Percentiles rank a stretch among this genome's conserved stretches.
Conservation (phyloP, 495 filamentous ascomycete genomes). For the Xylaria castorea region DNA sequence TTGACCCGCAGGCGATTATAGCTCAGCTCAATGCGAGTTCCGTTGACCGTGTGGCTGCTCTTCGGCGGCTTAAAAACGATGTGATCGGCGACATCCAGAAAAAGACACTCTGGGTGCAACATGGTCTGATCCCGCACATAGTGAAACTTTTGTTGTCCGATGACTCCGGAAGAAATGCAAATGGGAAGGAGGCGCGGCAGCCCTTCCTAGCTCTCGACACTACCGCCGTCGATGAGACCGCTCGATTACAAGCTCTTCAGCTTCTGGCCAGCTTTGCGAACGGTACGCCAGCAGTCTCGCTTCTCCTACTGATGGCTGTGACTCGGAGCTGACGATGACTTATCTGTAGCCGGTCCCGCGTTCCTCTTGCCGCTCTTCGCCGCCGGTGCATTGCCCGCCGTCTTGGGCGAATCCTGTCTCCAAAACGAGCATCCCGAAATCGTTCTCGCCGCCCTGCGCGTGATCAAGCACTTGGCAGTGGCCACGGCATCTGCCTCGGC, state of each 20-base stretch:
- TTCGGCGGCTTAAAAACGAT: conserved; percentile 84
- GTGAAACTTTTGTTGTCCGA: conserved; percentile 60
- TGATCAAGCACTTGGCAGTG: conserved; percentile 75
- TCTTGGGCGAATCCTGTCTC: conserved; percentile 73
- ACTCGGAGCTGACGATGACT: conserved; percentile 26
- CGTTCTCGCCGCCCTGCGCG: conserved; percentile 74
- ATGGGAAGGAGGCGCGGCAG: conserved; percentile 46
- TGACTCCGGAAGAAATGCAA: conserved; percentile 7
- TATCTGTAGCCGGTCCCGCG: conserved; percentile 72
- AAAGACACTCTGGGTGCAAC: conserved; percentile 76
- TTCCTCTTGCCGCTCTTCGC: conserved; percentile 78
- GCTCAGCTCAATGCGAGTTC: conserved; percentile 68
- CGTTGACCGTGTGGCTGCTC: conserved; percentile 65
- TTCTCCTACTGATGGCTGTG: not conserved
- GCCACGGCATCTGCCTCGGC: conserved; percentile 57
- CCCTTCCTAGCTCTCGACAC: conserved; percentile 35
- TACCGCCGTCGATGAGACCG: conserved; percentile 63
- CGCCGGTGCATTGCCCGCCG: conserved; percentile 65
- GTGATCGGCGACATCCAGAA: conserved; percentile 85
- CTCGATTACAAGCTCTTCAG: conserved; percentile 78
- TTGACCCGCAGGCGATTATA: conserved; percentile 57
- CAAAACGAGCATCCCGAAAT: conserved; percentile 67
- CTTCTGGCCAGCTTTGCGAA: conserved; percentile 83
- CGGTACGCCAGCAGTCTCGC: conserved; percentile 59
- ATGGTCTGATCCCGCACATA: conserved; percentile 73